Base-by-base conservation (phyloP, 495 filamentous ascomycete genomes). In the Neurospora pannonica region DNA sequence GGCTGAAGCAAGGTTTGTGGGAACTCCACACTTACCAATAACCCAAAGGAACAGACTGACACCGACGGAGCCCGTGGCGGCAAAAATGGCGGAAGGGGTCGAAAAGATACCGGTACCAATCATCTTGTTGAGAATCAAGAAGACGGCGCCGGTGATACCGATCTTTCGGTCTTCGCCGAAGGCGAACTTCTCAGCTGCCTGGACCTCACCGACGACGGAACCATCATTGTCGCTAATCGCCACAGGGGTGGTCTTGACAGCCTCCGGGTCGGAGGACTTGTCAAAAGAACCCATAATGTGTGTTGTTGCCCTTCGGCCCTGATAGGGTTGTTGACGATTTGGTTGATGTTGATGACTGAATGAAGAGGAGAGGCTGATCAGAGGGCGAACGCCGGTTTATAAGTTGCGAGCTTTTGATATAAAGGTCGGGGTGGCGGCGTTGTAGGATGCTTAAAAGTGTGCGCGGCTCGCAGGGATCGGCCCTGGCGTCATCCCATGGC, bases 21-120 rank as follows among this genome's bases (percentile, higher is more conserved):
- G 19, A 11, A n/a, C 21, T 13, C 9, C 28, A 24, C 24, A 60
- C 71, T 38, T 34, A 77, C 76, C 82, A 17, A 84, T 78, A 7
- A 83, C 75, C 82, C 82, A 84, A 46, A 84, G 76, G 62, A 83
- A 80, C 70, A 83, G 71, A 9, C 78, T 80, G 17, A 82, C 73
- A 9, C 80, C 82, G 67, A 83, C 85, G 6, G 87, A 90, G 28
- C 82, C 82, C 6, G 82, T 88, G 2, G 84, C 84, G 24, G 83
- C 78, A 42, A 86, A 84, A 72, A 89, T 86, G 38, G 79, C 81
- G 0, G 84, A 85, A 0, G 87, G 87, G 0, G 86, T 88, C 8
- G 84, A 87, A 74, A 88, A 89, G 34, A 89, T 84, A 71, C 87
- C 87, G 10, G 87, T 88, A 48, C 87, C 85, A 39, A 88, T 86